These are phyloP conservation scores for Schoenoplectus triqueter DNA, from an alignment of 202 grass and related monocot species.

Conservation along the genomic window DNA sequence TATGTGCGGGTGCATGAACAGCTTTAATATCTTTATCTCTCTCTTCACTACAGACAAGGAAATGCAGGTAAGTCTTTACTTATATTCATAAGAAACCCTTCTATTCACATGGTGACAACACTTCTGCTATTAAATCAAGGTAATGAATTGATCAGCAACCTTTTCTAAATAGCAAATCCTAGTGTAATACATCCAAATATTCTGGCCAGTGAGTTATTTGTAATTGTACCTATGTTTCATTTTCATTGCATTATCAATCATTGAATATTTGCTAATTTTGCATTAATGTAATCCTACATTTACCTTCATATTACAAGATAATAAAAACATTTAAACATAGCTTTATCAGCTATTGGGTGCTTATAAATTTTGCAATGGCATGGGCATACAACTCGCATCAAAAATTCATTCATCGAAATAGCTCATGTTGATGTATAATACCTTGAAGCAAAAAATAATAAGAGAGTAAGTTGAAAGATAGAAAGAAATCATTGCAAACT, in stretches of 20 bases:
- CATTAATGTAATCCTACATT: background rate
- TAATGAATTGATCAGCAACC: background rate
- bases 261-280: background rate
- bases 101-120: background rate
- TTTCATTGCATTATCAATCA: background rate
- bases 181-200: conserved; percentile 8
- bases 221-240: background rate
- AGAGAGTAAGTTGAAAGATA: background rate
- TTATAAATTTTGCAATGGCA: background rate
- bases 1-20: conserved; percentile 98
- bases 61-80: conserved; percentile 24
- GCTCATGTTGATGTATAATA: background rate
- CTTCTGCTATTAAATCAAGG: background rate
- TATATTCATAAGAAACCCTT: background rate
- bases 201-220: background rate
- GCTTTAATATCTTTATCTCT: conserved; percentile 95
- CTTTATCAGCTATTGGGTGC: background rate
- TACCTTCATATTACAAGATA: background rate
- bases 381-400: background rate
- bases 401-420: background rate
- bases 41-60: conserved; percentile 67
- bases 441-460: background rate
- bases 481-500: background rate
- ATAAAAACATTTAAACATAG: background rate
- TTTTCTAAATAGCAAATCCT: background rate